Base-by-base conservation (phyloP, 106 monocot genomes). In the Acorus calamus region DNA sequence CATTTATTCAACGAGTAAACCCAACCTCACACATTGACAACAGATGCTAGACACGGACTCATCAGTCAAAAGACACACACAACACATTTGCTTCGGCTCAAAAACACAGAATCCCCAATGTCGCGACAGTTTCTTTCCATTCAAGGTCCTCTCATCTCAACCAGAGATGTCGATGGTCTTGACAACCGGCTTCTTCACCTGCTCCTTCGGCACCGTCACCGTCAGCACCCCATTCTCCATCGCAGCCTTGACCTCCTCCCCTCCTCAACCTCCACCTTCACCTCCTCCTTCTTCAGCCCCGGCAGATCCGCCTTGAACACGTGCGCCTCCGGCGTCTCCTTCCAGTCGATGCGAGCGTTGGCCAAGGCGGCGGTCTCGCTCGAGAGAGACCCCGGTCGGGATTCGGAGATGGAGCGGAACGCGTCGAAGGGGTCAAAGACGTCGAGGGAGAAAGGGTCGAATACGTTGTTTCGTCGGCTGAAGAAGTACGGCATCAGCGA, bases 251-350 rank as follows among this genome's bases (percentile, higher is more conserved):
- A 66, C 66, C 66, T 54, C 28, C 28, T 66, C 53, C n/a, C 43
- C 66, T 66, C 44, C 53, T 66, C 66, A n/a, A 53, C 13, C 66
- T 66, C 66, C 28, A 14, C 4, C 14, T 52, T 54, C 13, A 52
- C 44, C 53, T 66, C 66, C 1, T 54, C 66, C 53, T 67, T 67
- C 67, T 10, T 56, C 48, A 67, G 10, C 10, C 67, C 67, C 11
- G 67, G 67, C 14, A 67, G 67, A 7, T 67, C 67, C 56, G 67
- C 67, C 56, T 67, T 67, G 56, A 67, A 67, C 46, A 67, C 67
- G 67, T 67, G 67, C 4, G 67, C 67, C 46, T 57, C 41, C 45
- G 67, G 67, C 44, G 67, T 67, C 46, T 67, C 67, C 47, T 67
- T 67, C 67, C 67, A 67, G 67, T 67, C 67, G 56, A 67, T 49